Evolutionary conservation across 139 green algal genomes (phyloP).

Genomic region (Volvox reticuliferus): DNA sequence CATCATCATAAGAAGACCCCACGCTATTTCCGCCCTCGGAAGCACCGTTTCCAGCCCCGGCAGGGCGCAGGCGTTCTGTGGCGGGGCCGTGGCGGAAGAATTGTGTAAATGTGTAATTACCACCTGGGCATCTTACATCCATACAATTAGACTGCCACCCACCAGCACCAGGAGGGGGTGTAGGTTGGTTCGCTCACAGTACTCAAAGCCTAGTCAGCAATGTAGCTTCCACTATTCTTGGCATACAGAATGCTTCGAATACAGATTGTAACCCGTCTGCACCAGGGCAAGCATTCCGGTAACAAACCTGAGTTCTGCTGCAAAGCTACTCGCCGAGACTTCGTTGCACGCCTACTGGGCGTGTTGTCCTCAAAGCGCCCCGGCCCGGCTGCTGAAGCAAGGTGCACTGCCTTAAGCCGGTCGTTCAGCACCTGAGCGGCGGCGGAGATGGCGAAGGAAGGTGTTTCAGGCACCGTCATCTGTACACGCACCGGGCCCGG

Average conservation of each 20-base stretch:
- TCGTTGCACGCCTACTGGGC: slow-evolving; percentile 70
- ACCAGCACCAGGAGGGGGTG: not conserved
- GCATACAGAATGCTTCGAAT: not conserved
- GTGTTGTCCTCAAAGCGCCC: slow-evolving; percentile 75
- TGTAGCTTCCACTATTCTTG: not conserved
- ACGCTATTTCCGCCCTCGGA: not conserved
- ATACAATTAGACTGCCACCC: not conserved
- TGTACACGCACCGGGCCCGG: not conserved
- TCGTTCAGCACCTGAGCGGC: slow-evolving; percentile 36
- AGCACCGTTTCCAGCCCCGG: not conserved
- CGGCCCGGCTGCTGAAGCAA: slow-evolving; percentile 16
- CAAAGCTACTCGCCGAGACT: slow-evolving; percentile 49
- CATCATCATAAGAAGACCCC: slow-evolving; percentile 51
- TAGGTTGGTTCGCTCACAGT: not conserved
- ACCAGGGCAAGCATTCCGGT: no score
- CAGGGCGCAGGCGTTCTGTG: no score
- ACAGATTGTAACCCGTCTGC: not conserved
- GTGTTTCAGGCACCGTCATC: slow-evolving; percentile 89
- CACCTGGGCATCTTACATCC: no score
- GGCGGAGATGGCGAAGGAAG: slow-evolving; percentile 67
- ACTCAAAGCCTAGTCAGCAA: not conserved
- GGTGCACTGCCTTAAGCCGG: slow-evolving; percentile 27
- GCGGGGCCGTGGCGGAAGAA: no score
- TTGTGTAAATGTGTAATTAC: no score
- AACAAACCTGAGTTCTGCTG: slow-evolving; percentile 4